Percentiles rank a stretch among this genome's conserved stretches.
Evolutionary conservation across 2,329 filamentous ascomycete species (phyloP).

Genomic region (Botrytis aclada): DNA sequence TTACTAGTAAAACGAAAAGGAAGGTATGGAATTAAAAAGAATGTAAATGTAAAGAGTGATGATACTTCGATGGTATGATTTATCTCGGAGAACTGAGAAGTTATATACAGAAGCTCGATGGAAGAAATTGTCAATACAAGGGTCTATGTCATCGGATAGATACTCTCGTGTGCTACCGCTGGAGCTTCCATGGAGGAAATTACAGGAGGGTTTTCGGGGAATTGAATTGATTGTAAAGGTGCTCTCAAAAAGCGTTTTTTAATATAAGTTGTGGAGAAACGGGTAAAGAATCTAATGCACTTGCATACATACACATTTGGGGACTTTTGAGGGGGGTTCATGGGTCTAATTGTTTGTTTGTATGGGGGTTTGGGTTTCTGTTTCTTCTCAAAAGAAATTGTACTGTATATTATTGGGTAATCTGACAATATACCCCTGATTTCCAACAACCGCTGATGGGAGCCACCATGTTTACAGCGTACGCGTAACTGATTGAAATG

Average conservation of each 20-base stretch:
- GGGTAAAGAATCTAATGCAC: background rate
- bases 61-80: background rate
- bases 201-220: background rate
- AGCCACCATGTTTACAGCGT: background rate
- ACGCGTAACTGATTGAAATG: background rate
- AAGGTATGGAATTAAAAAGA: background rate
- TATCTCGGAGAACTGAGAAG: background rate
- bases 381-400: background rate
- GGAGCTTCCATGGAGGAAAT: background rate
- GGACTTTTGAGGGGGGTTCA: background rate
- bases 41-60: slow-evolving; percentile 6
- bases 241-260: background rate
- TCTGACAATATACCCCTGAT: background rate
- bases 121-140: background rate
- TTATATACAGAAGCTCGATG: background rate
- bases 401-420: background rate
- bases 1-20: background rate
- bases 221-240: background rate
- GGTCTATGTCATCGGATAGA: background rate
- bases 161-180: background rate
- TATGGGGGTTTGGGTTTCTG: background rate
- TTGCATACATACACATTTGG: background rate
- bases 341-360: background rate
- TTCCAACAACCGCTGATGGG: background rate
- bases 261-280: background rate